Conservation (phyloP, 768 basidiomycete species). For the Boletus subparvulus region DNA sequence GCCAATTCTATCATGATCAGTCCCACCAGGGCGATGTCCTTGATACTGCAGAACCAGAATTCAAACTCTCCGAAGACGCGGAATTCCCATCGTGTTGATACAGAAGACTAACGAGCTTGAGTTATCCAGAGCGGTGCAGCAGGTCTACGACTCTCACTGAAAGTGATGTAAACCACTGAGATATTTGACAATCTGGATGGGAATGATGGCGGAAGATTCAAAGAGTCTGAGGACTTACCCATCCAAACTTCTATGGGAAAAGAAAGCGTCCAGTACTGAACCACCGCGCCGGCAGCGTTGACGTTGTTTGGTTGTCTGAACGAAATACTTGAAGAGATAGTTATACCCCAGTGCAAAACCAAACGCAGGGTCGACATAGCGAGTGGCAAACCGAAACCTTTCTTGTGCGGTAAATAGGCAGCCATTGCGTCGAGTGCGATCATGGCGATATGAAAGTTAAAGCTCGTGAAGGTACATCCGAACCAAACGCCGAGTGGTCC, state of each 20-base stretch:
- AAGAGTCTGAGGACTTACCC: conserved; percentile 38
- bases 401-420: conserved; percentile 56
- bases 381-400: conserved; percentile 58
- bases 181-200: conserved; percentile 2
- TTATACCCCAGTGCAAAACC: conserved; percentile 54
- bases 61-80: conserved; percentile 59
- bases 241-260: conserved; percentile 55
- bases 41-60: conserved; percentile 51
- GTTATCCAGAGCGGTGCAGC: neutral
- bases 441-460: conserved; percentile 58
- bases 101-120: conserved; percentile 41
- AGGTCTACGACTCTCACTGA: conserved; percentile 40
- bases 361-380: conserved; percentile 66
- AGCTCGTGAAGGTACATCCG: conserved; percentile 48
- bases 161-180: conserved; percentile 56
- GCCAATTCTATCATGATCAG: conserved; percentile 48
- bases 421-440: conserved; percentile 42
- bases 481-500: conserved; percentile 50
- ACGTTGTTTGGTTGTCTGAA: conserved; percentile 66
- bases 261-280: conserved; percentile 46
- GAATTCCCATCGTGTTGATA: conserved; percentile 59
- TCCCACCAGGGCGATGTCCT: conserved; percentile 44
- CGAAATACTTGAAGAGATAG: conserved; percentile 59
- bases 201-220: neutral
- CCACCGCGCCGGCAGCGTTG: conserved; percentile 57